Percentiles rank a stretch among this genome's conserved stretches.
These are phyloP conservation scores for Bryum argenteum DNA, from an alignment of 225 moss, liverwort and hornwort species.

Conservation along the genomic window DNA sequence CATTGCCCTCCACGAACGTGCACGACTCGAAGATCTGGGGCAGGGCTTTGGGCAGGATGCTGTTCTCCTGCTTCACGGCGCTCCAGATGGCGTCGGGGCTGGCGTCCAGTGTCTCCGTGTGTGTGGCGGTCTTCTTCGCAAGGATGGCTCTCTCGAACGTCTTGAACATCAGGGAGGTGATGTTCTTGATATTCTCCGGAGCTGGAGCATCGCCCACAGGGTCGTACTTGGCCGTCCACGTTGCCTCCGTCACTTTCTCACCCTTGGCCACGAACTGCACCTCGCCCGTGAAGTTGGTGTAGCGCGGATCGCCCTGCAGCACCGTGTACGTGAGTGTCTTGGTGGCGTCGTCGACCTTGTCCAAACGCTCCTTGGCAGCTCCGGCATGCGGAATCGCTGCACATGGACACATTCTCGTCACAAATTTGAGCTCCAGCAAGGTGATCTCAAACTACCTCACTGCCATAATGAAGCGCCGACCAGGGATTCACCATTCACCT, in stretches of 20 bases:
- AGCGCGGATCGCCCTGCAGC: slow-evolving; percentile 36
- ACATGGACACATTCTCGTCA: no score
- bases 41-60: slow-evolving; percentile 32
- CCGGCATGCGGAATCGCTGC: slow-evolving; percentile 36
- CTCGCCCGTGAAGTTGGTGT: slow-evolving; percentile 26
- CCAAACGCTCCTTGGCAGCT: slow-evolving; percentile 34
- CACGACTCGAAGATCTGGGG: slow-evolving; percentile 36
- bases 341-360: slow-evolving; percentile 32
- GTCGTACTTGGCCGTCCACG: slow-evolving; percentile 36
- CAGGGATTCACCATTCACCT: not conserved
- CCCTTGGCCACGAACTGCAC: slow-evolving; percentile 19
- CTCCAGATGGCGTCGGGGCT: slow-evolving; percentile 24
- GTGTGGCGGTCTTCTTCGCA: slow-evolving; percentile 28
- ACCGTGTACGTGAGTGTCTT: slow-evolving; percentile 34
- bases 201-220: slow-evolving; percentile 24
- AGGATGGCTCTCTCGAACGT: slow-evolving; percentile 22
- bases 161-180: slow-evolving; percentile 27
- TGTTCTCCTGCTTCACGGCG: slow-evolving; percentile 20
- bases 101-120: slow-evolving; percentile 18
- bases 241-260: slow-evolving; percentile 22
- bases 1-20: slow-evolving; percentile 27
- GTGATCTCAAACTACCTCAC: not conserved
- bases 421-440: not conserved
- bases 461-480: no score
- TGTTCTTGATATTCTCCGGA: slow-evolving; percentile 32